Conservation (phyloP, 164 flowering plant genomes). For the Platanus orientalis region DNA sequence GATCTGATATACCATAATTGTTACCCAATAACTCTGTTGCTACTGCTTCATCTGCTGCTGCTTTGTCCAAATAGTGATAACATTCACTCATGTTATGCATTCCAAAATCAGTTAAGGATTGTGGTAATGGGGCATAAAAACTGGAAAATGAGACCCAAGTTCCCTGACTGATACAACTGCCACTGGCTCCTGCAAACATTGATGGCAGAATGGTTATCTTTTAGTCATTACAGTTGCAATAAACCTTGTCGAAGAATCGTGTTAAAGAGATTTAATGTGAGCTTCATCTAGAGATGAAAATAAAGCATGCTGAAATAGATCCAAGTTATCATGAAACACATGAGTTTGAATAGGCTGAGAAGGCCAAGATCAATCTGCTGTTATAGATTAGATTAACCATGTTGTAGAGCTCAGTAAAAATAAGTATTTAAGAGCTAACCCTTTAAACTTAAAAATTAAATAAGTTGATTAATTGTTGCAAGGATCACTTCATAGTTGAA, state of each 20-base stretch:
- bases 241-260: not conserved
- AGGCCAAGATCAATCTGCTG: not conserved
- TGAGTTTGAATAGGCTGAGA: not conserved
- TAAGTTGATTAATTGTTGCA: too few species aligned
- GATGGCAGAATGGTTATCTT: not conserved
- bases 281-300: too few species aligned
- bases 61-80: not conserved
- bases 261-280: too few species aligned
- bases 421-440: too few species aligned
- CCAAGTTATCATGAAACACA: not conserved
- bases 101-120: conserved; percentile 1
- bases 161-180: not conserved
- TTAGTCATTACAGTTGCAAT: too few species aligned
- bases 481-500: too few species aligned
- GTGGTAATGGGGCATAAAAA: conserved; percentile 10
- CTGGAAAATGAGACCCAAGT: conserved; percentile 6
- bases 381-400: not conserved
- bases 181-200: conserved; percentile 12
- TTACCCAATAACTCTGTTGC: not conserved
- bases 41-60: not conserved
- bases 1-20: not conserved
- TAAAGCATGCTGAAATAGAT: not conserved
- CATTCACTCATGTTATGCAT: not conserved
- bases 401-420: too few species aligned
- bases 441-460: too few species aligned